Conservation (phyloP, 2,329 filamentous ascomycete species). For the Penicillium sp. region DNA sequence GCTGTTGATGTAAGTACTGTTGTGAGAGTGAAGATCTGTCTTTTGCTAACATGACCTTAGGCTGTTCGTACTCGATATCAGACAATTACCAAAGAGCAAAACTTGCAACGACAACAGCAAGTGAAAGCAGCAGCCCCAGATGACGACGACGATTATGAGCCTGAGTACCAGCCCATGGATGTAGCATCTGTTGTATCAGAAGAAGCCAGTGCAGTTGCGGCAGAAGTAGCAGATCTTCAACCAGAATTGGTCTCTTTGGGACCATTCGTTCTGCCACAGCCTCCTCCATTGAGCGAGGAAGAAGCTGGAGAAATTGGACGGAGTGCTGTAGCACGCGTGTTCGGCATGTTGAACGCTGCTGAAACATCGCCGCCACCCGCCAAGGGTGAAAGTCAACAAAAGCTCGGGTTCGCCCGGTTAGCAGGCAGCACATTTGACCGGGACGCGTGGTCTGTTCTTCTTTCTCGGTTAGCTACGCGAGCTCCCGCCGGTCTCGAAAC, state of each 20-base stretch:
- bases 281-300: conserved; percentile 69
- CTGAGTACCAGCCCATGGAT: conserved; percentile 75
- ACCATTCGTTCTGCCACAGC: conserved; percentile 75
- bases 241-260: conserved; percentile 61
- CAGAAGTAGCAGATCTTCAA: conserved; percentile 72
- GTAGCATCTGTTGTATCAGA: conserved; percentile 25
- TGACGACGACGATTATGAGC: conserved; percentile 92
- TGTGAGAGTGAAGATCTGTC: background rate
- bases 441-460: conserved; percentile 86
- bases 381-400: conserved; percentile 53
- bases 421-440: conserved; percentile 80
- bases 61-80: conserved; percentile 42
- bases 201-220: conserved; percentile 68
- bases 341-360: conserved; percentile 71
- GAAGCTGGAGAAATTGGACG: conserved; percentile 72
- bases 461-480: conserved; percentile 81
- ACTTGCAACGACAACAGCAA: conserved; percentile 32
- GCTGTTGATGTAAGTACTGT: conserved; percentile 63
- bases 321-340: conserved; percentile 71
- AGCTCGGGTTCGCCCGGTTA: conserved; percentile 73
- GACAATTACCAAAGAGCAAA: conserved; percentile 39
- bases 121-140: conserved; percentile 45
- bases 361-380: conserved; percentile 62
- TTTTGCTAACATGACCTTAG: conserved; percentile 26
- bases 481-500: conserved; percentile 67